Base-by-base conservation (phyloP, 768 basidiomycete genomes). In the Amanita pallidorosea region DNA sequence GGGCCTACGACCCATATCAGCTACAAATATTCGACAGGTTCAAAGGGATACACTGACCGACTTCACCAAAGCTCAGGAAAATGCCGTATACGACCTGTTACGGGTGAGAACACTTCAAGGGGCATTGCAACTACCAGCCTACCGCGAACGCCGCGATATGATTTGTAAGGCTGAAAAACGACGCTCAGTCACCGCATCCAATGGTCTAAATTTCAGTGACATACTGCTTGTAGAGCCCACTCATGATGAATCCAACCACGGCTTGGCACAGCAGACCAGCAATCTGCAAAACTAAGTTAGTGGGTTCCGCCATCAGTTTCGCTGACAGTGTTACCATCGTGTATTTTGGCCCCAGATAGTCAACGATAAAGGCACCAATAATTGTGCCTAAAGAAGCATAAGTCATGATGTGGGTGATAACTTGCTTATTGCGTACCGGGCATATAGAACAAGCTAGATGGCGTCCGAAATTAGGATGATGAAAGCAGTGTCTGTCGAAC, bases 1-100 rank as follows among this genome's bases (percentile, higher is more conserved):
- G 92, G 89, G 27, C 85, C 80, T 79, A 2, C 37, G 13, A 40
- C 37, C 37, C 7, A 15, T 22, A 22, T 55, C 36, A 60, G 25
- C 40, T 33, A 53, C 29, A 9, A 9, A 27, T 7, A 18, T 22
- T n/a, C 17, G 2, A 25, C 27, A 15, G 13, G 45, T 34, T 5
- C 18, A 53, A n/a, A 38, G n/a, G n/a, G n/a, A 37, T 7, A 5
- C 1, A 58, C 70, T 29, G 51, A 74, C 88, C 89, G 23, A 91
- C 69, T 68, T 95, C 93, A 43, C 93, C 94, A 50, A 92, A 84
- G 59, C 79, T 82, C 58, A 94, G 62, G 77, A 96, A 96, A 45
- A 96, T 79, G 12, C 93, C 94, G 58, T 96, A 95, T 7, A 96
- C 69, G 31, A 94, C 80, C 79, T 81, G 51, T 36, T 18, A 36